Base-by-base conservation (phyloP, 2,329 filamentous ascomycete genomes). In the Acephala macrosclerotiorum region DNA sequence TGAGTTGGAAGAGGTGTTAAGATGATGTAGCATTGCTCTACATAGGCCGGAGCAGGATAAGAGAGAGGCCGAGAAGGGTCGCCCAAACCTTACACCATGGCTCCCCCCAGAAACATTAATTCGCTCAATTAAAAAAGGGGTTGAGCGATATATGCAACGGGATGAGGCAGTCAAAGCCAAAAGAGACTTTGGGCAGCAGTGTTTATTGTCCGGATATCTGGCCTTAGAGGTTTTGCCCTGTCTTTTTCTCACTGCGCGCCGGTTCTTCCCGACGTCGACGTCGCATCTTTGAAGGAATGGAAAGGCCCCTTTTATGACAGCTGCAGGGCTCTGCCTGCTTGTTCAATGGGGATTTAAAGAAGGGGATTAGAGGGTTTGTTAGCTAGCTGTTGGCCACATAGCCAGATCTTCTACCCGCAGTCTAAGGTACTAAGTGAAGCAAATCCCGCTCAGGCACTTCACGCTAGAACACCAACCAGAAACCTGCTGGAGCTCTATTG, bases 111-210 rank as follows among this genome's bases (percentile, higher is more conserved):
- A 18, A 49, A 9, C 11, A 53, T 4, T 64, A 59, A 64, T 42
- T 61, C 59, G 51, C 55, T 65, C 63, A 64, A 40, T 38, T 49
- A 59, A 33, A 59, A 25, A 58, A 29, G 11, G 8, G 55, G 18
- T 22, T 64, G 62, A 64, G 62, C 55, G 62, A 64, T 64, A 64
- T 64, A 64, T 64, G 62, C 62, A 60, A 22, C 35, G 14, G 38
- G 49, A 26, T 51, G 47, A 55, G 53, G 58, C 58, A 60, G 26
- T 22, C 60, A 49, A 49, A 58, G 42, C 60, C 51, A 63, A 63
- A 63, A 63, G 38, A 25, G 45, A 16, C 26, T 42, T 60, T 36
- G 58, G 58, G 58, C 58, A 60, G 25, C 55, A 38, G 18, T 56
- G 25, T 33, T 33, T 36, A 14, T 36, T n/a, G 12, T 40, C 55